A percentile compares a stretch with the other conserved stretches of the same genome.
Evolutionary conservation across 164 flowering plant genomes (phyloP).

Genomic region (Aristolochia fimbriata): DNA sequence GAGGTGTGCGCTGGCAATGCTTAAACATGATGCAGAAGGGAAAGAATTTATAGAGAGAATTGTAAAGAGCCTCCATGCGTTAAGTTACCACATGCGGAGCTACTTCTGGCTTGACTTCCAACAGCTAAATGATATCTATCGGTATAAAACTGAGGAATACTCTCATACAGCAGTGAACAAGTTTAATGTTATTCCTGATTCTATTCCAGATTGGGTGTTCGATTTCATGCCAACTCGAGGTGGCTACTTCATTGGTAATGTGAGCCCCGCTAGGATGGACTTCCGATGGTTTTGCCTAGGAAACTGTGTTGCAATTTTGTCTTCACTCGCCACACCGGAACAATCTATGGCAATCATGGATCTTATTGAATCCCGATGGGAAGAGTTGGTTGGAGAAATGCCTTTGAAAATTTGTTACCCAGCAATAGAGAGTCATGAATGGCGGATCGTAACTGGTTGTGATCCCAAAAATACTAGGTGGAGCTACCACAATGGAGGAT

Average conservation of each 20-base stretch:
- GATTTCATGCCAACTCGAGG: conserved; percentile 31
- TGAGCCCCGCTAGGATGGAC: conserved; percentile 35
- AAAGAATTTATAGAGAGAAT: conserved; percentile 23
- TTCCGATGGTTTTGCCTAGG: conserved; percentile 31
- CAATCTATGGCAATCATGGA: conserved; percentile 34
- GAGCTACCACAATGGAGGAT: conserved; percentile 35
- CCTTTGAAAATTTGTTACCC: conserved; percentile 25
- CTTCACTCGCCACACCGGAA: conserved; percentile 30
- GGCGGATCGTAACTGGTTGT: conserved; percentile 29
- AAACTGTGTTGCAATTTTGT: conserved; percentile 28
- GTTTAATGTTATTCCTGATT: conserved; percentile 31
- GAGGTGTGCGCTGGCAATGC: conserved; percentile 22
- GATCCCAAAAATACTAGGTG: conserved; percentile 34
- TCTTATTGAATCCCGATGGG: conserved; percentile 29
- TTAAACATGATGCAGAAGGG: conserved; percentile 27
- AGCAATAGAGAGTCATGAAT: conserved; percentile 29
- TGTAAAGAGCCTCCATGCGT: conserved; percentile 24
- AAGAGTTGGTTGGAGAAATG: conserved; percentile 33
- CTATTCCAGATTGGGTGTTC: conserved; percentile 32
- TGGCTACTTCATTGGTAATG: conserved; percentile 31
- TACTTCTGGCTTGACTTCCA: conserved; percentile 31
- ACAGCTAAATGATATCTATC: conserved; percentile 29
- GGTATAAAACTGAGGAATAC: conserved; percentile 31
- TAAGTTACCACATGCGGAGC: conserved; percentile 26
- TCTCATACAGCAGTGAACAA: conserved; percentile 33